Evolutionary conservation across 1,284 basidiomycete species (phyloP), one percentile per base, ranked within the genome.

Genomic region (Athelia psychrophila): DNA sequence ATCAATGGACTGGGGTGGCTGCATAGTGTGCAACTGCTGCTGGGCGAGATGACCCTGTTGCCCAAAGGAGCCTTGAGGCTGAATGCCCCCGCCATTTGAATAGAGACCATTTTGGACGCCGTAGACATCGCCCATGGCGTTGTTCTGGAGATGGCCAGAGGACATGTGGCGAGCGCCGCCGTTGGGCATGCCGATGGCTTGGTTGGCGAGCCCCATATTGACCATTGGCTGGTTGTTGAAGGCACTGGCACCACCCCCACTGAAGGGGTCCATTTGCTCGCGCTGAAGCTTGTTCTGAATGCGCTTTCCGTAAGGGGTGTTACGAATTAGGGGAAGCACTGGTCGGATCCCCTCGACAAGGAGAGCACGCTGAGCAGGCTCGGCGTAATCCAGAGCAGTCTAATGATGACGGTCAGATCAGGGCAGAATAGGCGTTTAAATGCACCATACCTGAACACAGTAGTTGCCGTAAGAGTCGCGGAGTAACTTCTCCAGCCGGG

Each of bases 261-360:
- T 79, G 57, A 77, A 87, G 58, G 79, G 82, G 59, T 91, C 89
- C 72, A 86, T 78, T 66, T 93, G 91, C 73, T 95, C 92, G 51
- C 93, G 90, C 70, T 96, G 93, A 51, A 98, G 78, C 75, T 97
- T 97, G 76, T 93, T 95, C 73, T 97, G 95, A 63, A 98, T 98
- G 50, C 95, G 88, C 77, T 98, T 98, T 62, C 95, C 95, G 64
- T 98, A 98, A 3, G 95, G 95, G 3, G 95, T 98, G 73, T 97
- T 98, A 63, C 95, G 89, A 65, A 98, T 97, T 57, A 97, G 80
- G 2, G 93, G 95, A 25, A 98, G 80, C 55, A 97, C 94, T n/a
- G 95, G 95, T 50, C 95, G 89, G 66, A 98, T 98, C 61, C 92
- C 93, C 66, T 97, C 94, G 32, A 98, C 92, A 40, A 98, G 84